phyloP scores from a whole-genome alignment of 305 asterid species.

The Solanum hybrid region DNA sequence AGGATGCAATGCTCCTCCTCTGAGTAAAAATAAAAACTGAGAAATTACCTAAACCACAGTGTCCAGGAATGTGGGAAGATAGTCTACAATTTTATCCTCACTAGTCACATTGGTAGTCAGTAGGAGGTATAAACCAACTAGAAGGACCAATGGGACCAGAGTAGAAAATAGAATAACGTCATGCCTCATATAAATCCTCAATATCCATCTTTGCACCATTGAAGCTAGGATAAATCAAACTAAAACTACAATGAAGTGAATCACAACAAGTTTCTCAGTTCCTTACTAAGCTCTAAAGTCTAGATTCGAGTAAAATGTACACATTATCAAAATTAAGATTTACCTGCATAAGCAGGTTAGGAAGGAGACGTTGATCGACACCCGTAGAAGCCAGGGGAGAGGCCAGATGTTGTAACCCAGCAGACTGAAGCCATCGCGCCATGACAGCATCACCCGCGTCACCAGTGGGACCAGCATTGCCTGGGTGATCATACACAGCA shows the following conservation, averaged over 20 bases:
- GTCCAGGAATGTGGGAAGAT: not conserved
- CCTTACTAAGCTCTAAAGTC: not conserved
- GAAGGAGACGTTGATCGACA: conserved; percentile 65
- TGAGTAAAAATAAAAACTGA: not conserved
- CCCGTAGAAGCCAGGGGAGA: conserved; percentile 82
- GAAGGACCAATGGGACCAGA: not conserved
- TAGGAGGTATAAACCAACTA: not conserved
- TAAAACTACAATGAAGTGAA: not conserved
- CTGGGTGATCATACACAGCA: conserved; percentile 87
- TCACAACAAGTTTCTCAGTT: not conserved
- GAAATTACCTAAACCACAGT: not conserved
- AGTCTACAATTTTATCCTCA: not conserved
- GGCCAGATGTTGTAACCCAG: conserved; percentile 98
- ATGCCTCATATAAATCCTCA: not conserved
- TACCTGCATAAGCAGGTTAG: conserved; percentile 90
- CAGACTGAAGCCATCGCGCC: conserved; percentile 99
- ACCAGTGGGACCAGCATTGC: conserved; percentile 51
- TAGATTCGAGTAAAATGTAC: not conserved
- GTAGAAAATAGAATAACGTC: not conserved
- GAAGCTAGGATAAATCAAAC: not conserved
- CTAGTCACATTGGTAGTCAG: not conserved
- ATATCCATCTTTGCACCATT: not conserved
- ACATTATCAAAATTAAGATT: not conserved
- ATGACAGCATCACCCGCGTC: conserved; percentile 89
- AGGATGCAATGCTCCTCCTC: not conserved